Conservation (phyloP, 305 asterid genomes). For the Solanum hybrid region DNA sequence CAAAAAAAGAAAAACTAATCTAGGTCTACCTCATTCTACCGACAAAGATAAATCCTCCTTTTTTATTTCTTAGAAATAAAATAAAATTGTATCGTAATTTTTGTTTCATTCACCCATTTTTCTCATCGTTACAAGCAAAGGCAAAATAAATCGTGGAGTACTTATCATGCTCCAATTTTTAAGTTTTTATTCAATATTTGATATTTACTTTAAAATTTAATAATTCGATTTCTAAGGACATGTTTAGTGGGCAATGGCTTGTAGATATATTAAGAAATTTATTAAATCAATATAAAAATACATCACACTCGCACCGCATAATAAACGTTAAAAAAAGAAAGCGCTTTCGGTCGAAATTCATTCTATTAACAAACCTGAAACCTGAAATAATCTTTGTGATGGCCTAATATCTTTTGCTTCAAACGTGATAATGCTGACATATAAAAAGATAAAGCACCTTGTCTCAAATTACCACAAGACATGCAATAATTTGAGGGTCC, state of each 20-base stretch:
- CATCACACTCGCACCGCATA: not conserved
- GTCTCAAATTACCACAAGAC: not conserved
- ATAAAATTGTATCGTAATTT: not conserved
- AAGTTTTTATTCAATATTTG: not conserved
- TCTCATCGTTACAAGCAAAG: not conserved
- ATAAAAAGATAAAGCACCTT: not conserved
- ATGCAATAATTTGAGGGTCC: not conserved
- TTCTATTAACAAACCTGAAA: not conserved
- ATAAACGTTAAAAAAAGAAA: not conserved
- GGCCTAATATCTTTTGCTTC: not conserved
- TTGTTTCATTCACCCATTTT: not conserved
- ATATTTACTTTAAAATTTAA: too few relatives aligned
- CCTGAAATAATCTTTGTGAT: not conserved
- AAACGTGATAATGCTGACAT: not conserved
- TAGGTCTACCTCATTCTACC: not conserved
- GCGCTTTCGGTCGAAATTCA: not conserved
- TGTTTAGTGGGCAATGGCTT: too few relatives aligned
- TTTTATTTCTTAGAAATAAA: not conserved
- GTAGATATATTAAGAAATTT: too few relatives aligned
- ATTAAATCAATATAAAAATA: too few relatives aligned
- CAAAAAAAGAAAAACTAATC: not conserved
- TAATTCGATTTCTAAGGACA: too few relatives aligned
- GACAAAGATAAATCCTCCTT: not conserved
- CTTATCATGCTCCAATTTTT: not conserved
- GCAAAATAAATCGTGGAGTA: not conserved